Base-by-base conservation (phyloP, 306 rosid genomes). In the Lagenaria siceraria region DNA sequence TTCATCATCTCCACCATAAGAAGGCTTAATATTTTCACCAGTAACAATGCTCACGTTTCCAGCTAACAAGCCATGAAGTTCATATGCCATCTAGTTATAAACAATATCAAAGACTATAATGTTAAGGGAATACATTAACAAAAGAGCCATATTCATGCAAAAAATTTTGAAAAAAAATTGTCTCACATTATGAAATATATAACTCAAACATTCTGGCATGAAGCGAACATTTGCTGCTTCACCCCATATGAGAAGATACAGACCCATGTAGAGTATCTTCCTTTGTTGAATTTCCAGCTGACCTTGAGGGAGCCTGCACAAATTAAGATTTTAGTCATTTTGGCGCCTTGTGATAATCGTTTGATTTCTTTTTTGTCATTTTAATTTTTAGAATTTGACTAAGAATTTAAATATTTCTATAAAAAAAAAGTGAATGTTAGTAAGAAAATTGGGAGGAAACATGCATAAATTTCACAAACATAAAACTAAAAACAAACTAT, bases 41-140 rank as follows among this genome's bases (percentile, higher is more conserved):
- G 99, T 95, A 62, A 95, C 97, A 42, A 92, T 90, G 88, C 99
- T 95, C 76, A 95, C 99, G 87, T 95, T 90, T 83, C 99, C 99
- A 84, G 99, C 99, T 92, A 95, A 81, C 69, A 95, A 79, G 51
- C 99, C 99, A 82, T 95, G 96, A 54, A 95, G 91, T 84, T 95
- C 99, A 81, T 90, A 89, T 58, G 99, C 99, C 97, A 95, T 95
- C 99, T 95, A 78, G 81, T 74, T 62, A 77, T 78, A 76, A 77
- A 56, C 73, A 63, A 80, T 43, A 62, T 56, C 80, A 42, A 59
- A 51, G 66, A 84, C 83, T 78, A 81, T 81, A 56, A 79, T 64
- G 19, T 58, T 49, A 43, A 51, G 46, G 54, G 19, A 74, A 68
- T 60, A 36, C 69, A 46, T 70, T 14, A 70, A n/a, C 21, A 70